Base-by-base conservation (phyloP, 352 stramenopile genomes). In the Pythium oligandrum region DNA sequence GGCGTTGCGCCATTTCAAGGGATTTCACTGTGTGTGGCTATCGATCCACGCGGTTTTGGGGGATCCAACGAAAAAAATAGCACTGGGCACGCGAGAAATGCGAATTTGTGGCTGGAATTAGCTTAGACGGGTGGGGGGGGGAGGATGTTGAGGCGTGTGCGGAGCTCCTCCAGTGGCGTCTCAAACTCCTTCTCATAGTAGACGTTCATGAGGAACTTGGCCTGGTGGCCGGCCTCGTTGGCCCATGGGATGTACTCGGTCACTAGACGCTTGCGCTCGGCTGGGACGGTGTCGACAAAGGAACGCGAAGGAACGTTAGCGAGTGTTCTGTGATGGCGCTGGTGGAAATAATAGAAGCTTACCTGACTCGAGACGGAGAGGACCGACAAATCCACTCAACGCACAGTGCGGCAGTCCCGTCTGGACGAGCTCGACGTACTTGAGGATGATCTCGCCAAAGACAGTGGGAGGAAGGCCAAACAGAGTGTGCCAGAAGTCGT, bases 401-500 rank as follows among this genome's bases (percentile, higher is more conserved):
- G 95, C 90, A 38, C 86, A 90, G 39, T 99, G 79, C 1, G 97
- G 97, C 46, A 99, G 71, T 35, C 88, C 85, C 1, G 94, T 98
- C 68, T 99, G 96, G 47, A 96, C 86, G 52, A 99, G 78, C 72
- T 99, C 97, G 36, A 99, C 85, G 75, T 94, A 98, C 69, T 99
- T 99, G 43, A 99, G 82, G 31, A 82, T 88, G 57, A 99, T 83
- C 72, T 99, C 97, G 45, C 95, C 96, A 55, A 97, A 70, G 1
- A 98, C 90, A 4, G 91, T 98, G 9, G 96, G 93, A 26, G 96
- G 96, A 32, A 99, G 66, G 4, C 73, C 90, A 42, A 90, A 98
- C 9, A 99, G 73, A 49, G 88, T 93, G 78, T 99, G 96, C 88
- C 89, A 98, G 66, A 98, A 98, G 73, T 99, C 96, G 66, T 99